Evolutionary conservation across 2,329 filamentous ascomycete genomes (phyloP).

Genomic region (Scedosporium boydii): DNA sequence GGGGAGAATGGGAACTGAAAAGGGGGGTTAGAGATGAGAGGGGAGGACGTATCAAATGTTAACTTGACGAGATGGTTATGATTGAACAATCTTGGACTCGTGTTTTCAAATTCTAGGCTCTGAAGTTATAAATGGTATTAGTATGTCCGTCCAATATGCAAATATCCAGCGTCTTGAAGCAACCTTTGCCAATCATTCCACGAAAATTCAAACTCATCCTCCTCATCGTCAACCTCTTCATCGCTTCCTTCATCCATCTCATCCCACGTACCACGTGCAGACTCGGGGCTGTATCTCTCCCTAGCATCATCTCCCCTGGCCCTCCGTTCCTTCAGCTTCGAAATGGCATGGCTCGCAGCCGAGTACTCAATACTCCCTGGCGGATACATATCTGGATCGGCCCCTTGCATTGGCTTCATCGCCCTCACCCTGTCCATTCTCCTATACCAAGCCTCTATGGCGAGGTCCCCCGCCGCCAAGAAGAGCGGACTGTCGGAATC

Average conservation of each 20-base stretch:
- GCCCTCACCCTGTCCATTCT: background rate
- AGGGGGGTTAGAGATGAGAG: background rate
- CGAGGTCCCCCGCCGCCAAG: background rate
- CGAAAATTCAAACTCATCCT: background rate
- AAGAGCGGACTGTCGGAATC: background rate
- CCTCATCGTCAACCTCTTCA: background rate
- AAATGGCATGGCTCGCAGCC: background rate
- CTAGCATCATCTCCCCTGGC: background rate
- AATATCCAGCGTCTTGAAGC: background rate
- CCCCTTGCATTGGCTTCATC: background rate
- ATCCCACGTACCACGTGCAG: background rate
- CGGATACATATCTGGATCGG: background rate
- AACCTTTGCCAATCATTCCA: conserved; percentile 3
- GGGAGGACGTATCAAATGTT: background rate
- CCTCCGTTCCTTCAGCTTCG: background rate
- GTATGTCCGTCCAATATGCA: background rate
- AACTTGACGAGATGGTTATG: background rate
- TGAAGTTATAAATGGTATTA: background rate
- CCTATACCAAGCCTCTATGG: conserved; percentile 1
- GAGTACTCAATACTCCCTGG: background rate
- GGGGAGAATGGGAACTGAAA: conserved; percentile 2
- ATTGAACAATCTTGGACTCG: background rate
- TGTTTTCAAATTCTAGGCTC: too few relatives aligned
- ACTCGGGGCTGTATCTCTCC: background rate
- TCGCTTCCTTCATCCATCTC: background rate